A percentile compares a stretch with the other conserved stretches of the same genome.
phyloP scores from a whole-genome alignment of 768 basidiomycete species.

The Kockovaella imperatae region DNA sequence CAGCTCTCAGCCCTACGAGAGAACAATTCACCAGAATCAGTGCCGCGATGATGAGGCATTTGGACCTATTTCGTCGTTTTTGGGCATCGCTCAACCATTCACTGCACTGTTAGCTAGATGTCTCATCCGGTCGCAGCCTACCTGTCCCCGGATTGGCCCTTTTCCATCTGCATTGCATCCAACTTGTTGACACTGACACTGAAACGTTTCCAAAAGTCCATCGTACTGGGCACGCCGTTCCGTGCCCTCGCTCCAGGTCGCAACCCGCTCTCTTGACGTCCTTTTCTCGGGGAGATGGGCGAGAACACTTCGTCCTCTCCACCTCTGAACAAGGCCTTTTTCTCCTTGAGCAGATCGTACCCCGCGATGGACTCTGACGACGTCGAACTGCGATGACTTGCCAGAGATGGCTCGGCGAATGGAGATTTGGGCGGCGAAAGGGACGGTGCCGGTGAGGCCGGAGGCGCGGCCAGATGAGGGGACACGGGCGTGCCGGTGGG shows the following conservation, averaged over 20 bases:
- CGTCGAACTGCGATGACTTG: conserved; percentile 1
- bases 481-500: conserved; percentile 20
- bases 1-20: background rate
- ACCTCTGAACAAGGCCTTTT: conserved; percentile 33
- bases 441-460: conserved; percentile 8
- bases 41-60: conserved; percentile 11
- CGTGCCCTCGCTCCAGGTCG: background rate
- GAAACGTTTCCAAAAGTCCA: conserved; percentile 38
- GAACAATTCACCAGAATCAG: conserved; percentile 15
- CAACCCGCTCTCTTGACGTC: conserved; percentile 3
- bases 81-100: conserved; percentile 18
- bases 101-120: conserved; percentile 8
- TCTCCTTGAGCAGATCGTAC: conserved; percentile 28
- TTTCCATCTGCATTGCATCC: conserved; percentile 16
- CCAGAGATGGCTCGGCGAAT: conserved; percentile 1
- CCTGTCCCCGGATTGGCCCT: conserved; percentile 11
- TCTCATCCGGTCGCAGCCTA: conserved; percentile 8
- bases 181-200: conserved; percentile 26
- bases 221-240: background rate
- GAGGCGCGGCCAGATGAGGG: conserved; percentile 26
- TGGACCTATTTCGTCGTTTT: conserved; percentile 4
- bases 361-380: conserved; percentile 20
- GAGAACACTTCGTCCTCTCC: conserved; percentile 30
- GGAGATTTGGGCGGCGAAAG: conserved; percentile 17
- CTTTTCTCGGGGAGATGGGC: conserved; percentile 24